Percentiles rank a stretch among this genome's conserved stretches.
Evolutionary conservation across 2,329 filamentous ascomycete species (phyloP).

Genomic region (Blumeria graminis): DNA sequence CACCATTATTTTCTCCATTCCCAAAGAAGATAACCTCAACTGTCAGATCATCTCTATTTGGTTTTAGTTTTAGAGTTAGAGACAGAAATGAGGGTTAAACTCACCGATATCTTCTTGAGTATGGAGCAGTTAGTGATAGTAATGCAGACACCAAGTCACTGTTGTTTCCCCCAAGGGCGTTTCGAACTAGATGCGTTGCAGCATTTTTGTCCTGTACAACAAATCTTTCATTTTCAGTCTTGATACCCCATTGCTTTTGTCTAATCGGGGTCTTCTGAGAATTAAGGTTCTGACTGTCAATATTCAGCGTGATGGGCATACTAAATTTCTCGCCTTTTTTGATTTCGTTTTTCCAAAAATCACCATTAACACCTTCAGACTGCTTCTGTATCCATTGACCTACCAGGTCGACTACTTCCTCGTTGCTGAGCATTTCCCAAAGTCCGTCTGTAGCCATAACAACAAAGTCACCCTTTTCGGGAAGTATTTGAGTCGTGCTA

Average conservation of each 20-base stretch:
- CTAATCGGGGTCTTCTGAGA: constrained; percentile 77
- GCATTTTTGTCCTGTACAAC: constrained; percentile 88
- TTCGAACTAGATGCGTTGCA: constrained; percentile 83
- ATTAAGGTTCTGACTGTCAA: constrained; percentile 19
- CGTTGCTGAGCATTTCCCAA: constrained; percentile 98
- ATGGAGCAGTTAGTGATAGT: constrained; percentile 75
- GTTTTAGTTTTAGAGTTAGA: neutral
- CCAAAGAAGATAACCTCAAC: constrained; percentile 99
- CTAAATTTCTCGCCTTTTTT: constrained; percentile 28
- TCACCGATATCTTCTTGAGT: constrained; percentile 73
- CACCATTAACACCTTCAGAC: constrained; percentile 13
- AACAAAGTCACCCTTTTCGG: constrained; percentile 76
- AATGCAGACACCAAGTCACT: constrained; percentile 83
- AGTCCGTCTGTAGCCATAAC: constrained; percentile 92
- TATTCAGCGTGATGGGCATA: constrained; percentile 36
- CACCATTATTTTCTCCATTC: constrained; percentile 49
- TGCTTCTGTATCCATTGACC: constrained; percentile 90
- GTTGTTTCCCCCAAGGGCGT: constrained; percentile 82
- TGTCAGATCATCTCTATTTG: constrained; percentile 62
- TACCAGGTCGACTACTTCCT: constrained; percentile 89
- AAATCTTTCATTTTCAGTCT: constrained; percentile 55
- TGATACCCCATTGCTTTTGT: constrained; percentile 73
- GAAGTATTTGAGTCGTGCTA: constrained; percentile 77
- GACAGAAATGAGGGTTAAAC: constrained; percentile 9
- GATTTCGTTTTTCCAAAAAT: constrained; percentile 40